Conservation (phyloP, 1,284 basidiomycete genomes). For the Macrocybe sp. region DNA sequence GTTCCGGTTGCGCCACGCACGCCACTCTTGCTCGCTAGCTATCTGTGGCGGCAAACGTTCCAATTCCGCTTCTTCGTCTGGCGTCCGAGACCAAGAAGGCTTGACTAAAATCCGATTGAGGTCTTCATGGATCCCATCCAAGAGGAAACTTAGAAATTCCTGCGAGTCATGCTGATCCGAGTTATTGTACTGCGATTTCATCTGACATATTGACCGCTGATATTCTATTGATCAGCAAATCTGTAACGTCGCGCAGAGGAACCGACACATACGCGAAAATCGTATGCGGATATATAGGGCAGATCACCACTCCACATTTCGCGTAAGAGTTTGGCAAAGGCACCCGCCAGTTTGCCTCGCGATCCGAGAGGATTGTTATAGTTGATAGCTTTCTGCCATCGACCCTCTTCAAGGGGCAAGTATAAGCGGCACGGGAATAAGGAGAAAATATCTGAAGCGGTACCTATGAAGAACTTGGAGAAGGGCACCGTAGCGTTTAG, state of each 20-base stretch:
- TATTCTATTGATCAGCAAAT: neutral
- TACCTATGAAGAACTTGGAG: conserved; percentile 85
- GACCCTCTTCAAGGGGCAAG: conserved; percentile 54
- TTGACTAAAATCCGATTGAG: conserved; percentile 85
- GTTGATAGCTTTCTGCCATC: conserved; percentile 88
- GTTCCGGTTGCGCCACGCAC: conserved; percentile 85
- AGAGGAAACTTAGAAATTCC: conserved; percentile 91
- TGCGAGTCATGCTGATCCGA: conserved; percentile 97
- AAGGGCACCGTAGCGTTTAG: conserved; percentile 90
- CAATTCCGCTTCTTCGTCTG: conserved; percentile 83
- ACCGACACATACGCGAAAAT: conserved; percentile 69
- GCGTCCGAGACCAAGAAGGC: conserved; percentile 69
- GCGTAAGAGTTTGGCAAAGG: conserved; percentile 81
- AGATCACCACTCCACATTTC: conserved; percentile 89
- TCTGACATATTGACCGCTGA: conserved; percentile 79
- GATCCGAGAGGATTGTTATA: conserved; percentile 85
- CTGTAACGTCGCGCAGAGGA: neutral
- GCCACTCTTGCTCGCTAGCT: conserved; percentile 94
- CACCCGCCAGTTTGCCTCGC: conserved; percentile 78
- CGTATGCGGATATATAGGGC: conserved; percentile 78
- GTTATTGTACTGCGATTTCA: conserved; percentile 87
- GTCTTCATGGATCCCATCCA: conserved; percentile 97
- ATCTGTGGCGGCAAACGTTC: conserved; percentile 85
- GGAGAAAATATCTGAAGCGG: conserved; percentile 9
- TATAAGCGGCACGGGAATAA: neutral